These are phyloP conservation scores for Hypomontagnella submonticulosa DNA, from an alignment of 495 filamentous ascomycete genomes.

Conservation along the genomic window DNA sequence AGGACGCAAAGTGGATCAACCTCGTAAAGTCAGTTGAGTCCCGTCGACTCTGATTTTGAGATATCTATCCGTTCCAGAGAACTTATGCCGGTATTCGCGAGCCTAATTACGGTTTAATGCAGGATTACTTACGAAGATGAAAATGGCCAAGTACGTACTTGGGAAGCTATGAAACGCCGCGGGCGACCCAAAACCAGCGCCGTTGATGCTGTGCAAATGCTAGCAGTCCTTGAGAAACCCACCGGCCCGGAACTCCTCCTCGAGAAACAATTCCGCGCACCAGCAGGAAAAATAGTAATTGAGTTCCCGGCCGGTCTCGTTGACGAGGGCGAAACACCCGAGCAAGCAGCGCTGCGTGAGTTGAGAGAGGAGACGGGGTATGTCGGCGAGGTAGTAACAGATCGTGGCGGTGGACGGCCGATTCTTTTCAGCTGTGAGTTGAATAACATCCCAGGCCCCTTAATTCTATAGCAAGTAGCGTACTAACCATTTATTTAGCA, in stretches of 20 bases:
- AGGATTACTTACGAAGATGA: slow-evolving; percentile 74
- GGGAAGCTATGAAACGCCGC: slow-evolving; percentile 74
- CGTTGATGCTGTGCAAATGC: slow-evolving; percentile 83
- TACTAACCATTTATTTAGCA: slow-evolving; percentile 35
- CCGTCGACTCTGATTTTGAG: background rate
- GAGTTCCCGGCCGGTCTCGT: slow-evolving; percentile 82
- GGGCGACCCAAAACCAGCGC: slow-evolving; percentile 69
- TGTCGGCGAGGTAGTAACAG: slow-evolving; percentile 64
- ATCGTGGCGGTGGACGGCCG: slow-evolving; percentile 57
- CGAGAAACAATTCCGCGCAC: slow-evolving; percentile 80
- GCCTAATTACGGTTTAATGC: slow-evolving; percentile 14
- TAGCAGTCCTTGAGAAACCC: slow-evolving; percentile 72
- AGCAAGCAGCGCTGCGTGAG: slow-evolving; percentile 77
- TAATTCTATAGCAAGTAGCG: background rate
- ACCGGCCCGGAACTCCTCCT: slow-evolving; percentile 65
- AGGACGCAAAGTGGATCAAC: slow-evolving; percentile 72
- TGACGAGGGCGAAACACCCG: slow-evolving; percentile 75
- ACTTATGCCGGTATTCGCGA: background rate
- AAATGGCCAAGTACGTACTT: slow-evolving; percentile 69
- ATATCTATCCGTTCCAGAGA: background rate
- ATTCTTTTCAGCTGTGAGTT: slow-evolving; percentile 78
- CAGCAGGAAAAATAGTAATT: slow-evolving; percentile 74
- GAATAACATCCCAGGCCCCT: background rate
- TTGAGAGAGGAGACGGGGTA: slow-evolving; percentile 87
- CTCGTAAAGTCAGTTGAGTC: slow-evolving; percentile 59